Base-by-base conservation (phyloP, 495 filamentous ascomycete species). In the Niebla homalea region DNA sequence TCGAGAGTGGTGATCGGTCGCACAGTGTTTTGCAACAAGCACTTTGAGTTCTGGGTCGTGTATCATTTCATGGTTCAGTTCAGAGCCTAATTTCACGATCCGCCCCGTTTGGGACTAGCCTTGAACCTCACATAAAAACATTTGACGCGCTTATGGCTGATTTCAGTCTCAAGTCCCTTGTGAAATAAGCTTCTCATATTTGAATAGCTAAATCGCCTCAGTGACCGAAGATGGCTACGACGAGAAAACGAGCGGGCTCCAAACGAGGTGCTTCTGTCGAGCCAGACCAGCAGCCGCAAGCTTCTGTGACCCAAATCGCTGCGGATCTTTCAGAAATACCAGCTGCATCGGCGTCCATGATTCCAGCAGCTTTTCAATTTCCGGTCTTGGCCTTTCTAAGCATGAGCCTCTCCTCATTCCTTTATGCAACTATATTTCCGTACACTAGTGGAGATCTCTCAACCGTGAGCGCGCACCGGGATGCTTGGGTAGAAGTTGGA, bases 351-450 rank as follows among this genome's bases (percentile, higher is more conserved):
- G 46, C 45, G 29, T 51, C 52, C 10, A 51, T 45, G 46, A 23
- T 70, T 35, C 80, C 82, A 3, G 56, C 62, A 19, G 51, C 60
- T 8, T 58, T 78, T 5, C 77, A 79, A 35, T 85, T 89, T 55
- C 68, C 74, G 18, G 68, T 89, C 2, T 70, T 82, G 4, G 72
- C 82, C 11, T 41, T 81, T 14, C 61, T 82, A 50, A 90, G 79
- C 64, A 67, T 89, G 41, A 60, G 65, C 19, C 48, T 85, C 20
- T 78, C 75, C 53, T 69, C 74, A 0, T 44, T 76, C 3, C 66
- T 81, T 1, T 80, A 81, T 55, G 71, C 75, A 15, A 46, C 81
- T 15, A 64, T 74, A 2, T 66, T 75, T 21, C 58, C 67, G 3
- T 66, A 72, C 43, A 72, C 68, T 0, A 67, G 65, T 11, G 72